These are phyloP conservation scores for Pyrenophora teres DNA, from an alignment of 2,329 filamentous ascomycete species.

Conservation along the genomic window DNA sequence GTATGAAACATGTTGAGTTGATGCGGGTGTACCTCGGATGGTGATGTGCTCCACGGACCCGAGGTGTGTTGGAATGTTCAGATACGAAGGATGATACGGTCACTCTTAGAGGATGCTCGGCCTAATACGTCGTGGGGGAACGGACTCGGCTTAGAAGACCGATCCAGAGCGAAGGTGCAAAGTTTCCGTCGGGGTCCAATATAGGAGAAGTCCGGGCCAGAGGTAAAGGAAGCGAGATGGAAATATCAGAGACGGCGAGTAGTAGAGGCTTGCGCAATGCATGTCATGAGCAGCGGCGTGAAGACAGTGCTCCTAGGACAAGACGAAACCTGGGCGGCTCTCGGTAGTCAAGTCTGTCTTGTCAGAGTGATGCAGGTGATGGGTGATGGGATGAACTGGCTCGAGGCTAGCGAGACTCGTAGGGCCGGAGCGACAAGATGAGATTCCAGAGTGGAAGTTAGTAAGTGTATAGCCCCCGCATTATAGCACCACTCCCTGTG, in stretches of 20 bases:
- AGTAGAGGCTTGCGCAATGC: slow-evolving; percentile 13
- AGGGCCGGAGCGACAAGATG: slow-evolving; percentile 22
- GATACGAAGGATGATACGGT: slow-evolving; percentile 11
- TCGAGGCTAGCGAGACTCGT: slow-evolving; percentile 15
- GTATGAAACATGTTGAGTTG: slow-evolving; percentile 51
- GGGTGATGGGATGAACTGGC: slow-evolving; percentile 7
- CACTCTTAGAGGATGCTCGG: slow-evolving; percentile 8
- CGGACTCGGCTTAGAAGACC: slow-evolving; percentile 4
- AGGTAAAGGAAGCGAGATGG: slow-evolving; percentile 16
- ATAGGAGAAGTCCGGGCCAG: slow-evolving; percentile 16
- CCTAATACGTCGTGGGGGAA: slow-evolving; percentile 10
- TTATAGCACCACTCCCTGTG: slow-evolving; percentile 32
- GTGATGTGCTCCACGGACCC: slow-evolving; percentile 1
- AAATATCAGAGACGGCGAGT: slow-evolving; percentile 24
- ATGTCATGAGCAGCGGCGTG: slow-evolving; percentile 26
- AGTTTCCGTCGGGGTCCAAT: slow-evolving; percentile 16
- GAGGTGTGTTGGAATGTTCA: slow-evolving; percentile 5
- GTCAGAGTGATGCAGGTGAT: slow-evolving; percentile 21
- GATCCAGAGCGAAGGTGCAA: slow-evolving; percentile 17
- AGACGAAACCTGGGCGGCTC: slow-evolving; percentile 4
- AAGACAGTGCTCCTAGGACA: slow-evolving; percentile 19
- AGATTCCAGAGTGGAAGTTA: slow-evolving; percentile 22
- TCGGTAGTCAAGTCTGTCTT: slow-evolving; percentile 11
- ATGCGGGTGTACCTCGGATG: neutral
- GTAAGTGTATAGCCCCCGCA: slow-evolving; percentile 38